Evolutionary conservation across 495 filamentous ascomycete species (phyloP).

Genomic region (Aspergillus mulundensis): DNA sequence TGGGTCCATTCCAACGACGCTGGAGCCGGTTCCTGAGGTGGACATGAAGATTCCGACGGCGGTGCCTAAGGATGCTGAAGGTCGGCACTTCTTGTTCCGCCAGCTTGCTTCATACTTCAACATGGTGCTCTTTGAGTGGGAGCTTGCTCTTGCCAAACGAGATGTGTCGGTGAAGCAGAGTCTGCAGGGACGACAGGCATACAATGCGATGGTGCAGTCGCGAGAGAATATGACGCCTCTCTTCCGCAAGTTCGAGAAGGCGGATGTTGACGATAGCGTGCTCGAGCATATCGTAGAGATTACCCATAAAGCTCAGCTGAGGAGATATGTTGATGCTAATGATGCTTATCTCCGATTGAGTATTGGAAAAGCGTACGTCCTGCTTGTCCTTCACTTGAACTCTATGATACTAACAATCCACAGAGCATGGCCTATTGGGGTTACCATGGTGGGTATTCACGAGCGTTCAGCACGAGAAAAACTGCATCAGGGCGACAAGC

Average conservation of each 20-base stretch:
- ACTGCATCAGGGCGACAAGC: slow-evolving; percentile 79
- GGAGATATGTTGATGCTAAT: slow-evolving; percentile 92
- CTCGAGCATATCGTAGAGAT: slow-evolving; percentile 90
- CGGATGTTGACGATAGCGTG: slow-evolving; percentile 71
- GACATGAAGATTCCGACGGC: slow-evolving; percentile 76
- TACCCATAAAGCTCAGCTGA: slow-evolving; percentile 80
- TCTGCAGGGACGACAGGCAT: slow-evolving; percentile 70
- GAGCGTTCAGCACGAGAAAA: slow-evolving; percentile 93
- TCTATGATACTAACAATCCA: slow-evolving; percentile 9
- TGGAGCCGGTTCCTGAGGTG: slow-evolving; percentile 71
- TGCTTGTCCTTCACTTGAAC: background rate
- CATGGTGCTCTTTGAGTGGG: slow-evolving; percentile 89
- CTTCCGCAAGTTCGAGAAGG: slow-evolving; percentile 83
- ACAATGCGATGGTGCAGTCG: slow-evolving; percentile 73
- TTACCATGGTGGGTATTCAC: slow-evolving; percentile 99
- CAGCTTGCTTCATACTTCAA: slow-evolving; percentile 92
- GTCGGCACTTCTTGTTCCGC: slow-evolving; percentile 65
- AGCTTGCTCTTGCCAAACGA: slow-evolving; percentile 67
- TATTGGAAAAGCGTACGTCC: slow-evolving; percentile 82
- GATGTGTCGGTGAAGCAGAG: slow-evolving; percentile 60
- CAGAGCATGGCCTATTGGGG: slow-evolving; percentile 94
- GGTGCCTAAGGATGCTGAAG: slow-evolving; percentile 54
- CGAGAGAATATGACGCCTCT: slow-evolving; percentile 83
- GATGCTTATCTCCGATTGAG: slow-evolving; percentile 88
- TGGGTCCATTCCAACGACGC: slow-evolving; percentile 65